These are phyloP conservation scores for Halophytophthora batemanensis DNA, from an alignment of 352 stramenopile genomes.

Conservation along the genomic window DNA sequence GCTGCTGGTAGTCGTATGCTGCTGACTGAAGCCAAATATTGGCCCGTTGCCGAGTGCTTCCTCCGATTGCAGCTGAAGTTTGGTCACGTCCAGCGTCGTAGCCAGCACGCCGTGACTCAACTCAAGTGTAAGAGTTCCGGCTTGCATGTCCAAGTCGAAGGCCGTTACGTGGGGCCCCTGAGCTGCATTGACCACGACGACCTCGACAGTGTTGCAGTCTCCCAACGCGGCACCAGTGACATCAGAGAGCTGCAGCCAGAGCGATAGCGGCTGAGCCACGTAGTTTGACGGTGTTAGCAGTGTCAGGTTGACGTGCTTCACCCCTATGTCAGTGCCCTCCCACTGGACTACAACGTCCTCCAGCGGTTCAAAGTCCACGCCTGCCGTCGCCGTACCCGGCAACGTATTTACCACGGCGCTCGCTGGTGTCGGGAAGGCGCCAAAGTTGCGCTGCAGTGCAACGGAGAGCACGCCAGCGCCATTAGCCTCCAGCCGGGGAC, in stretches of 20 bases:
- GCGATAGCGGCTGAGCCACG: conserved; percentile 33
- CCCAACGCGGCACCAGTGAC: conserved; percentile 43
- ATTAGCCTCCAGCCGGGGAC: conserved; percentile 36
- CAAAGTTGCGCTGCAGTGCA: conserved; percentile 51
- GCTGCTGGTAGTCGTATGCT: conserved; percentile 41
- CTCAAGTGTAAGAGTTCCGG: conserved; percentile 30
- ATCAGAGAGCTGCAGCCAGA: conserved; percentile 47
- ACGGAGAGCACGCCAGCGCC: conserved; percentile 37
- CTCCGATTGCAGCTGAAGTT: conserved; percentile 43
- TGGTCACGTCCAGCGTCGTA: conserved; percentile 40
- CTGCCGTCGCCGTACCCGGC: conserved; percentile 41
- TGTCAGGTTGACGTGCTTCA: conserved; percentile 39
- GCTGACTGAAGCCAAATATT: conserved; percentile 22
- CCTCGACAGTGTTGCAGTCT: conserved; percentile 42
- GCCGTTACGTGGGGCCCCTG: conserved; percentile 33
- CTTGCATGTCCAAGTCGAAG: conserved; percentile 56
- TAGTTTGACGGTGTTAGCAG: conserved; percentile 40
- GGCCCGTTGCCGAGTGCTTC: conserved; percentile 1
- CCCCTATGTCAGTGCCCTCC: conserved; percentile 24
- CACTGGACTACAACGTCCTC: conserved; percentile 23
- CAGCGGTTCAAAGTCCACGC: conserved; percentile 52
- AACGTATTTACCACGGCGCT: conserved; percentile 37
- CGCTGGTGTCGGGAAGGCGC: conserved; percentile 20
- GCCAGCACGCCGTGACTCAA: conserved; percentile 35
- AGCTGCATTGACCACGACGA: conserved; percentile 34